phyloP scores from a whole-genome alignment of 345 rosid genomes.

The Populus deltoides region DNA sequence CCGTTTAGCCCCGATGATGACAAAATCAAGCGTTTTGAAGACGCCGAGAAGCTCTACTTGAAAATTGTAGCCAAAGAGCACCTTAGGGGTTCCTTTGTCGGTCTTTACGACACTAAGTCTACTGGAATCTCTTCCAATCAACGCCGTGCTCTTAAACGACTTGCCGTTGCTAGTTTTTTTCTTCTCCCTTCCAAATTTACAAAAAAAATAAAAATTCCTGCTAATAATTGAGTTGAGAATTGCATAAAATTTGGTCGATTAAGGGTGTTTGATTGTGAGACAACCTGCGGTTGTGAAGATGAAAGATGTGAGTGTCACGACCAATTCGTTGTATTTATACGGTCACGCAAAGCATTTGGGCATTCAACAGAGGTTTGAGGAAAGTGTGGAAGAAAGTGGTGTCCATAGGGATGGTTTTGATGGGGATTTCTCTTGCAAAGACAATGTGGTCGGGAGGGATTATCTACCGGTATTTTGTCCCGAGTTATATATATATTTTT shows the following conservation, averaged over 20 bases:
- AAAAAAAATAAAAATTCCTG: neutral
- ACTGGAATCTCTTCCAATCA: constrained; percentile 40
- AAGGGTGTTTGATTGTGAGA: constrained; percentile 45
- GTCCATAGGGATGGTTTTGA: constrained; percentile 32
- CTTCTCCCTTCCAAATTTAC: neutral
- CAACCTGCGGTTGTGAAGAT: constrained; percentile 74
- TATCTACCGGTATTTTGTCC: constrained; percentile 28
- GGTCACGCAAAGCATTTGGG: constrained; percentile 79
- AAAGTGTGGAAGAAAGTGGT: constrained; percentile 41
- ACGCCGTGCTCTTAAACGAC: constrained; percentile 59
- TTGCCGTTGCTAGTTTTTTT: constrained; percentile 53
- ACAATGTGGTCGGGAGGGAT: constrained; percentile 70
- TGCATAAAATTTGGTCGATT: neutral
- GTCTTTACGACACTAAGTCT: constrained; percentile 52
- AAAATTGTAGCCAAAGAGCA: constrained; percentile 51
- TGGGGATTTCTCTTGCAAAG: constrained; percentile 37
- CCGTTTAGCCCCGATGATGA: constrained; percentile 27
- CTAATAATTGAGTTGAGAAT: neutral
- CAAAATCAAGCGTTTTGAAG: constrained; percentile 48
- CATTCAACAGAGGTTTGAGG: constrained; percentile 68
- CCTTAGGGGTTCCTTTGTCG: constrained; percentile 61
- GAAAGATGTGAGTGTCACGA: constrained; percentile 56
- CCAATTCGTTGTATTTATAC: constrained; percentile 64
- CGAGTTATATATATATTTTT: too few species aligned
- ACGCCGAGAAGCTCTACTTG: constrained; percentile 46